These are phyloP conservation scores for Gelatoporia subvermispora DNA, from an alignment of 768 basidiomycete species.

Conservation along the genomic window DNA sequence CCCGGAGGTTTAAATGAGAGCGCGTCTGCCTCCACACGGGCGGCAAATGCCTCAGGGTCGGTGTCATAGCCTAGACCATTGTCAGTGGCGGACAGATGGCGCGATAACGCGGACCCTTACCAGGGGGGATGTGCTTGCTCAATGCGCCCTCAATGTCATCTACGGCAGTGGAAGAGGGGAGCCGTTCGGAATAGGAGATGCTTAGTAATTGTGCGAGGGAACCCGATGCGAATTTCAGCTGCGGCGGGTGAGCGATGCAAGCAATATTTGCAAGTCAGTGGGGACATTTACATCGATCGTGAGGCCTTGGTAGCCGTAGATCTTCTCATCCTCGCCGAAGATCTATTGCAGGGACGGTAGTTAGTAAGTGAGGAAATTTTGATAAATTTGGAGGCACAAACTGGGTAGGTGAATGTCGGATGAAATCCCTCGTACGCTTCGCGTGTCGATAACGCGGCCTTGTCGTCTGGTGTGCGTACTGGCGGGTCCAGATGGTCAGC, in stretches of 20 bases:
- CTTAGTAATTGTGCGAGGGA: constrained; percentile 74
- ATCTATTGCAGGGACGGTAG: constrained; percentile 44
- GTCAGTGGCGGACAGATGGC: not conserved
- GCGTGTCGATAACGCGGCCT: constrained; percentile 46
- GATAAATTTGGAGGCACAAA: constrained; percentile 29
- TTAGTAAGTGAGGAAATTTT: not conserved
- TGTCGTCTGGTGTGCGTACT: constrained; percentile 69
- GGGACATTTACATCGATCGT: constrained; percentile 64
- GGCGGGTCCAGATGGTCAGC: not conserved
- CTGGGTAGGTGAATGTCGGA: constrained; percentile 93
- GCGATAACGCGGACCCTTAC: constrained; percentile 36
- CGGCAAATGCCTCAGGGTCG: constrained; percentile 59
- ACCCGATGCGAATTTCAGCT: constrained; percentile 87
- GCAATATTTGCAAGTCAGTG: not conserved
- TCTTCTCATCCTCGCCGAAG: constrained; percentile 93
- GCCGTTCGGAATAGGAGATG: constrained; percentile 61
- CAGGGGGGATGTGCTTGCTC: constrained; percentile 70
- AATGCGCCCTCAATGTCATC: constrained; percentile 85
- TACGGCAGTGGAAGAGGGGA: constrained; percentile 61
- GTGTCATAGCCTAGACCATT: constrained; percentile 57
- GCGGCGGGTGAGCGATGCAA: not conserved
- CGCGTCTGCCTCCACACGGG: constrained; percentile 76
- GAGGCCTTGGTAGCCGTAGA: constrained; percentile 89
- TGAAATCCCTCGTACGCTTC: constrained; percentile 68
- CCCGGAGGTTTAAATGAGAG: constrained; percentile 72